Percentiles rank a stretch among this genome's conserved stretches.
Conservation (phyloP, 2,329 filamentous ascomycete genomes). For the Grosmannia huntii region DNA sequence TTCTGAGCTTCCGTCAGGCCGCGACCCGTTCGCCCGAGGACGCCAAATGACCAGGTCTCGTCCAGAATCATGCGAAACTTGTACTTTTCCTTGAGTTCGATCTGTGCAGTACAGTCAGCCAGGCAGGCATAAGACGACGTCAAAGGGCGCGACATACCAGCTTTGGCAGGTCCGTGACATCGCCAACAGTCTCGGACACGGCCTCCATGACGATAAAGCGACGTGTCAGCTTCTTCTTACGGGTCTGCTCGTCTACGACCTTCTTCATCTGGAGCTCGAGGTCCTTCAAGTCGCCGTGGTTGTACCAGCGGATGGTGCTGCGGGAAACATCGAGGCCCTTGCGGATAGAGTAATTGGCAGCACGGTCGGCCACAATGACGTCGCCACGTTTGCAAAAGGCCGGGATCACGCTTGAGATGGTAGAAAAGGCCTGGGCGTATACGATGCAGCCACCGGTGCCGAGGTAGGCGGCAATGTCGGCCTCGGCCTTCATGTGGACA, state of each 20-base stretch:
- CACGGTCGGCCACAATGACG: constrained; percentile 89
- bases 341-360: constrained; percentile 85
- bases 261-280: constrained; percentile 74
- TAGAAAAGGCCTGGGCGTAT: constrained; percentile 92
- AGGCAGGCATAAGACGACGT: background rate
- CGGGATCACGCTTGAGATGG: constrained; percentile 92
- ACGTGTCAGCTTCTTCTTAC: constrained; percentile 74
- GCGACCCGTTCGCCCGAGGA: constrained; percentile 80
- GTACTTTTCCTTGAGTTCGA: constrained; percentile 90
- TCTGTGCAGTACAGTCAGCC: constrained; percentile 27
- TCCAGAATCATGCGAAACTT: constrained; percentile 97
- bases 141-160: constrained; percentile 42
- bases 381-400: constrained; percentile 95
- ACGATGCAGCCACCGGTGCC: constrained; percentile 85
- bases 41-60: constrained; percentile 94
- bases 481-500: constrained; percentile 93
- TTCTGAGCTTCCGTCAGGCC: constrained; percentile 95
- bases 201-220: constrained; percentile 95
- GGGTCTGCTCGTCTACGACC: constrained; percentile 75
- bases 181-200: constrained; percentile 81
- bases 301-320: constrained; percentile 85
- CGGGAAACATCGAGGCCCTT: constrained; percentile 89
- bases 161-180: constrained; percentile 72
- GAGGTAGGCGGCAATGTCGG: constrained; percentile 81
- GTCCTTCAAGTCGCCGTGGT: constrained; percentile 93